A percentile compares a stretch with the other conserved stretches of the same genome.
phyloP scores from a whole-genome alignment of 352 stramenopile genomes.

The Phytopythium aichiense region DNA sequence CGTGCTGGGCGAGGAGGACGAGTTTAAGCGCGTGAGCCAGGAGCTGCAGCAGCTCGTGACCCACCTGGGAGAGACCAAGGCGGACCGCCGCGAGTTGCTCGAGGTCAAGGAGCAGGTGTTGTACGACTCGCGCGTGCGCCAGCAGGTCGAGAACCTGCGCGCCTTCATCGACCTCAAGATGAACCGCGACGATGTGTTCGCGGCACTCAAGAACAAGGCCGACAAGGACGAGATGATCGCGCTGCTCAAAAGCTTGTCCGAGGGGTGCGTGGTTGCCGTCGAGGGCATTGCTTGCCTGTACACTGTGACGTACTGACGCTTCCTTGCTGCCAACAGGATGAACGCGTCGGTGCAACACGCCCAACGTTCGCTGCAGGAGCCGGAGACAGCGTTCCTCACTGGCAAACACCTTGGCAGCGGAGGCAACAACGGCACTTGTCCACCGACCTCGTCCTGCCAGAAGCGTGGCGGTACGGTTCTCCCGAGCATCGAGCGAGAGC shows the following conservation, averaged over 20 bases:
- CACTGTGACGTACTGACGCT: not conserved
- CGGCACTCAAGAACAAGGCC: constrained; percentile 78
- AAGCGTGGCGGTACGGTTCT: constrained; percentile 47
- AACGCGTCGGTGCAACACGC: constrained; percentile 74
- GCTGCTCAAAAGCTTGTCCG: constrained; percentile 75
- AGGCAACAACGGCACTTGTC: not conserved
- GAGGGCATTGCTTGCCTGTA: not conserved
- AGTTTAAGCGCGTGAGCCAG: constrained; percentile 84
- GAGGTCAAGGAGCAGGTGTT: constrained; percentile 86
- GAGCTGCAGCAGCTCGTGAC: constrained; percentile 82
- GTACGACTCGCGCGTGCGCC: constrained; percentile 80
- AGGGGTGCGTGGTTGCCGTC: constrained; percentile 17
- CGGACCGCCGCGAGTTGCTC: constrained; percentile 80
- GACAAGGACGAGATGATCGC: constrained; percentile 84
- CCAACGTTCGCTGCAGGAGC: constrained; percentile 53
- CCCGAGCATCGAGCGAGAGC: constrained; percentile 73
- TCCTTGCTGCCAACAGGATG: constrained; percentile 35
- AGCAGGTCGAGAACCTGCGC: constrained; percentile 82
- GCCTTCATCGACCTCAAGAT: constrained; percentile 89
- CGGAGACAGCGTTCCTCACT: constrained; percentile 70
- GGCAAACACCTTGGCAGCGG: constrained; percentile 44
- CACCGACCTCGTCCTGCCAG: constrained; percentile 7
- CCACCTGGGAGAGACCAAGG: constrained; percentile 75
- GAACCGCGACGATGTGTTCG: constrained; percentile 84
- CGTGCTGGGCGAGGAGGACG: constrained; percentile 84